Conservation (phyloP, 495 filamentous ascomycete species). For the Trichoderma parareesei region DNA sequence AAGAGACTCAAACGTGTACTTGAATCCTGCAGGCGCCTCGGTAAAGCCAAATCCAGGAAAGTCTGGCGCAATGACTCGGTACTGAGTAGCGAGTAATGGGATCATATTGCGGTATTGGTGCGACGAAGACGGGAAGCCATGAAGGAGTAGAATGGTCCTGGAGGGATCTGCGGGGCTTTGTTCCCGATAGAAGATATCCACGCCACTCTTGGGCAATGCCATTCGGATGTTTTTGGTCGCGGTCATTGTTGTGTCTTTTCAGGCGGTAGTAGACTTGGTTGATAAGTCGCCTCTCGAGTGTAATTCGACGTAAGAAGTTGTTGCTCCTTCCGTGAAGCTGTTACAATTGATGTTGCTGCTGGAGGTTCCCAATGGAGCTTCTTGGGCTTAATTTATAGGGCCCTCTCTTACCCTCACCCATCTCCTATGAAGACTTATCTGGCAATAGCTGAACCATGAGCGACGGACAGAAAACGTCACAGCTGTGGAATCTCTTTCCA, state of each 20-base stretch:
- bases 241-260: neutral
- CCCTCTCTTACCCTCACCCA: no score
- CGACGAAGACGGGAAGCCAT: slow-evolving; percentile 56
- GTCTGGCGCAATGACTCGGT: slow-evolving; percentile 53
- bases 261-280: neutral
- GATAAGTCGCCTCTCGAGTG: neutral
- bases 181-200: slow-evolving; percentile 51
- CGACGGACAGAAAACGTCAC: no score
- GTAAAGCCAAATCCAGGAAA: slow-evolving; percentile 58
- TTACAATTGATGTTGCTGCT: neutral
- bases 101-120: slow-evolving; percentile 56
- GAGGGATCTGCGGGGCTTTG: slow-evolving; percentile 35
- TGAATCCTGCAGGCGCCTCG: slow-evolving; percentile 29
- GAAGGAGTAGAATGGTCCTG: slow-evolving; percentile 47
- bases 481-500: neutral
- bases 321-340: neutral
- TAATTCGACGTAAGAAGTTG: no score
- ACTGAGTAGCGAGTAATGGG: slow-evolving; percentile 43
- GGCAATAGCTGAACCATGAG: no score
- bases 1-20: slow-evolving; percentile 44
- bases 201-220: slow-evolving; percentile 17
- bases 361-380: neutral
- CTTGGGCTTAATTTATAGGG: no score
- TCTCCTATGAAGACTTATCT: no score
- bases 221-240: neutral